Percentiles rank a stretch among this genome's conserved stretches.
Evolutionary conservation across 2,329 filamentous ascomycete genomes (phyloP).

Genomic region (Colletotrichum aenigma): DNA sequence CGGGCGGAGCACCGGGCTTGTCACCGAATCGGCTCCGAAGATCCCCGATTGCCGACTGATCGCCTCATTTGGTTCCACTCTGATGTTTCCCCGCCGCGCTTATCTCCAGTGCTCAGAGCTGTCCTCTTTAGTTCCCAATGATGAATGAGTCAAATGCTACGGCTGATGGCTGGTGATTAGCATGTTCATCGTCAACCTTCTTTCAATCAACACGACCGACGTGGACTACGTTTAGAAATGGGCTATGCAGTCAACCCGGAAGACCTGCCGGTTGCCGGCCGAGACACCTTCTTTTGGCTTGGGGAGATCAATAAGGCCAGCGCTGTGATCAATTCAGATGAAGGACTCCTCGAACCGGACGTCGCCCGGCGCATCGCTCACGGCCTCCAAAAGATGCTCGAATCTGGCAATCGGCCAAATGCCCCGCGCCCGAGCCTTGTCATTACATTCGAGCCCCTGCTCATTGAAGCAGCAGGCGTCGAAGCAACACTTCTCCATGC

Average conservation of each 20-base stretch:
- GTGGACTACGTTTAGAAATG: not conserved
- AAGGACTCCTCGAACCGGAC: not conserved
- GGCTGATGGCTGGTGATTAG: not conserved
- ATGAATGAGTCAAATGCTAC: not conserved
- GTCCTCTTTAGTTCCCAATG: not conserved
- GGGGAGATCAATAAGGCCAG: constrained; percentile 18
- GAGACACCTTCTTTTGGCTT: constrained; percentile 13
- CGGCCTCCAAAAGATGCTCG: not conserved
- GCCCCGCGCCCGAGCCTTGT: constrained; percentile 7
- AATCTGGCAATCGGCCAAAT: not conserved
- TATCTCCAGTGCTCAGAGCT: not conserved
- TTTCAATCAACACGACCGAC: not conserved
- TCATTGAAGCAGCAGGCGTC: constrained; percentile 3
- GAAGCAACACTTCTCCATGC: constrained; percentile 14
- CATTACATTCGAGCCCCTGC: constrained; percentile 13
- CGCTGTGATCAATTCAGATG: constrained; percentile 12
- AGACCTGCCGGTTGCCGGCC: constrained; percentile 4
- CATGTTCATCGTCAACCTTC: not conserved
- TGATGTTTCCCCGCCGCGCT: not conserved
- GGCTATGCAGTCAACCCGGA: not conserved
- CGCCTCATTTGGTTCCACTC: not conserved
- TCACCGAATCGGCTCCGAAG: constrained; percentile 14
- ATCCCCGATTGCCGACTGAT: not conserved
- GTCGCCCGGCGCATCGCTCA: not conserved
- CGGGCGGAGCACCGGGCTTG: not conserved